Evolutionary conservation across 169 alveolate genomes (phyloP), one percentile per base, ranked within the genome.

Genomic region (Cryptosporidium viatorum): DNA sequence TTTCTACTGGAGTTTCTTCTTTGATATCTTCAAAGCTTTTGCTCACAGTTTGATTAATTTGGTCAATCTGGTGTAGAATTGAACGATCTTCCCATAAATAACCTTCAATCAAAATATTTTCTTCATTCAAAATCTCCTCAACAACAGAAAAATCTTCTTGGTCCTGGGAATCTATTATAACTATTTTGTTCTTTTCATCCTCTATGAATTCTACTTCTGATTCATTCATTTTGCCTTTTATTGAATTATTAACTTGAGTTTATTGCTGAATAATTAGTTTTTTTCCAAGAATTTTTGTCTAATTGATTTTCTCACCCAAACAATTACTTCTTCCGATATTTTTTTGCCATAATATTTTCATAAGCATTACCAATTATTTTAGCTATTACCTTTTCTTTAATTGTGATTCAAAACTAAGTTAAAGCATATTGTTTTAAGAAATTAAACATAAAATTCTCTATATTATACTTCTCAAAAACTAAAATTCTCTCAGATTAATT

Each of bases 61-160:
- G 51, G 9, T 33, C 41, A n/a, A 26, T 33, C 23, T 65, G 71
- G 71, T 65, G 9, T 51, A 65, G 8, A 35, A 35, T 65, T 29
- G 71, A 35, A 35, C 31, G 48, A 1, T 71, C 85, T 14, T 48
- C 85, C 48, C 50, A 55, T 10, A 71, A n/a, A 16, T 43, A 29
- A 9, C 69, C 69, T 4, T 51, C 69, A 50, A 71, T 71, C 48
- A 71, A 26, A 2, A 51, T 50, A 39, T 71, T 71, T 9, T 71
- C 85, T 26, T 71, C 67, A 51, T 50, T 51, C 26, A 51, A 14
- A 21, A 71, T 71, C 29, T 71, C 69, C 23, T 71, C 69, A 43
- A 51, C 37, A 0, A 29, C 33, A 7, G 50, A 23, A 31, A 31
- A 65, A 7, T 65, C 51, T n/a, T 65, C 50, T 33, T 65, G 71